Percentiles rank a stretch among this genome's conserved stretches.
These are phyloP conservation scores for Tephrocybe rancida DNA, from an alignment of 768 basidiomycete species.

Conservation along the genomic window DNA sequence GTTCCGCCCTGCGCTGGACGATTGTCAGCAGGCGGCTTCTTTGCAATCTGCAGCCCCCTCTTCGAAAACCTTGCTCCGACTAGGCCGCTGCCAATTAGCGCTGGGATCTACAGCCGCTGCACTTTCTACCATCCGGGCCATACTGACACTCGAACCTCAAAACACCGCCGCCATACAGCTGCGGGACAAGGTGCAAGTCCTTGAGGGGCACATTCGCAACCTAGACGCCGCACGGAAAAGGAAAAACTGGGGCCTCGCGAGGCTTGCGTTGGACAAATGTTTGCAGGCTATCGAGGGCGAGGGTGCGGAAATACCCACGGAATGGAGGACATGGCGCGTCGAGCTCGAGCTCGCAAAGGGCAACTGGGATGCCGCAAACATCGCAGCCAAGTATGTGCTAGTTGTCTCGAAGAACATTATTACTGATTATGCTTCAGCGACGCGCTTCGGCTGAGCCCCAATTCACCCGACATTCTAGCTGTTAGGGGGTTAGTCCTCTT, in stretches of 20 bases:
- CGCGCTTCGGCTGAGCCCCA: conserved; percentile 68
- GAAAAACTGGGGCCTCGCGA: conserved; percentile 77
- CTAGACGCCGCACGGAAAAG: conserved; percentile 56
- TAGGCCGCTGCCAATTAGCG: conserved; percentile 84
- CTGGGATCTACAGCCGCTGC: conserved; percentile 72
- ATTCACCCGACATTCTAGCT: conserved; percentile 79
- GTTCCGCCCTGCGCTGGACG: conserved; percentile 72
- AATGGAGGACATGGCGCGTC: conserved; percentile 82
- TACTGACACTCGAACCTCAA: conserved; percentile 61
- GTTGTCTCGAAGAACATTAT: conserved; percentile 2
- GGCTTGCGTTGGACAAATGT: conserved; percentile 82
- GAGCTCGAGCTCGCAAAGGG: conserved; percentile 76
- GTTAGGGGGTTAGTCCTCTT: conserved; percentile 82
- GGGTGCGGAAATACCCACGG: conserved; percentile 71
- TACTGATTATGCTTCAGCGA: conserved; percentile 47
- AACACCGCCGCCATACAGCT: conserved; percentile 65
- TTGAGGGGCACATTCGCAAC: conserved; percentile 69
- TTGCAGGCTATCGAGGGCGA: conserved; percentile 73
- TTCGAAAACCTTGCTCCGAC: conserved; percentile 78
- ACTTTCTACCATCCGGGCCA: conserved; percentile 62
- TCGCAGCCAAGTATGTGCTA: conserved; percentile 68
- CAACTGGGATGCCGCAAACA: conserved; percentile 73
- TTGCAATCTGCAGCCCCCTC: conserved; percentile 66
- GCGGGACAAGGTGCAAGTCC: conserved; percentile 56
- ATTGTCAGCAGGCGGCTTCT: conserved; percentile 75